Conservation (phyloP, 2,329 filamentous ascomycete genomes). For the Xylariaceae sp. region DNA sequence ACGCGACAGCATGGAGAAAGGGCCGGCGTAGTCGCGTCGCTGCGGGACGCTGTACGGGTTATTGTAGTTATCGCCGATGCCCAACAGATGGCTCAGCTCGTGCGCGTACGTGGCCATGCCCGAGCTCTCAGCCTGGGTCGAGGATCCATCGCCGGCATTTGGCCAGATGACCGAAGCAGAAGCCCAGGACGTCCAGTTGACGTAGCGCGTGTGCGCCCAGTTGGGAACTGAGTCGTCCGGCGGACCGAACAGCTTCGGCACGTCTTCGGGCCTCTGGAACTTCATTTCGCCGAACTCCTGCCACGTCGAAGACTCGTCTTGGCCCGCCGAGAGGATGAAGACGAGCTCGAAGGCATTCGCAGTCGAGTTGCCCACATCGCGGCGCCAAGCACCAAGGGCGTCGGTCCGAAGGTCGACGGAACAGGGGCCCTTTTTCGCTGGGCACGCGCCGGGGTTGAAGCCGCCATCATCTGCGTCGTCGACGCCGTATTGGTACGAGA, state of each 20-base stretch:
- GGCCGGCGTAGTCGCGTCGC: constrained; percentile 44
- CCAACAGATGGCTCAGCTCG: constrained; percentile 46
- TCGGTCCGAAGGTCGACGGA: constrained; percentile 44
- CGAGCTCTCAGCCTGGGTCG: constrained; percentile 47
- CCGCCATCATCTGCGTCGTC: constrained; percentile 32
- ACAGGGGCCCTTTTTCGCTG: constrained; percentile 36
- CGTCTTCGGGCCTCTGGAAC: constrained; percentile 41
- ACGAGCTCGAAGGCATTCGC: constrained; percentile 44
- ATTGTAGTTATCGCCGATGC: constrained; percentile 52
- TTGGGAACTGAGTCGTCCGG: constrained; percentile 40
- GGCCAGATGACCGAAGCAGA: constrained; percentile 47
- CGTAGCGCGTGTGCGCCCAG: constrained; percentile 45
- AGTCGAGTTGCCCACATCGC: constrained; percentile 45
- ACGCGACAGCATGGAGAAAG: constrained; percentile 48
- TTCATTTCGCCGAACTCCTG: constrained; percentile 53
- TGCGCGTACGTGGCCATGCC: constrained; percentile 50
- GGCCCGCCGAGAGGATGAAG: constrained; percentile 49
- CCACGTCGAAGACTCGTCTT: constrained; percentile 51
- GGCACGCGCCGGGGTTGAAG: constrained; percentile 45
- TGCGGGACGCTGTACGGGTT: constrained; percentile 44
- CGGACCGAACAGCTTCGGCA: constrained; percentile 45
- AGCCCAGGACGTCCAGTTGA: constrained; percentile 50
- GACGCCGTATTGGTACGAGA: constrained; percentile 46
- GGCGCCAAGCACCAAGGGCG: constrained; percentile 43
- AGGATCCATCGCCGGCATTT: constrained; percentile 47